Conservation (phyloP, 305 asterid species). For the Fraxinus sp. region DNA sequence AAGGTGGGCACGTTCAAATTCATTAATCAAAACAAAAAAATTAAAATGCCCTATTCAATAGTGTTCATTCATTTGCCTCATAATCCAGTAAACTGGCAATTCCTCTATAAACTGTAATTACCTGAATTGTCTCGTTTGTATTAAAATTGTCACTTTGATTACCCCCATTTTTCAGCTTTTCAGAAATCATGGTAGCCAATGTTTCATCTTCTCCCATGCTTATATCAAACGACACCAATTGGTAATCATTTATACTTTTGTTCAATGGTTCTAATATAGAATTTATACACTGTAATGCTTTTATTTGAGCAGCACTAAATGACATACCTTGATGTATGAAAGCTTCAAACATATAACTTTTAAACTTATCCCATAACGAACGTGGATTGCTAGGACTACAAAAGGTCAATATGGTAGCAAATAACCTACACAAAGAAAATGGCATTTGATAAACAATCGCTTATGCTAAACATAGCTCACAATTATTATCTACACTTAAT, state of each 20-base stretch:
- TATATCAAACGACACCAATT: neutral
- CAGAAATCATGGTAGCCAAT: neutral
- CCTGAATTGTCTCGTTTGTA: too few relatives aligned
- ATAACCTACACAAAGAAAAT: neutral
- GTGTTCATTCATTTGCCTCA: too few relatives aligned
- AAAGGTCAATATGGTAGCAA: neutral
- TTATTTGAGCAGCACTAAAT: neutral
- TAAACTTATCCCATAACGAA: too few relatives aligned
- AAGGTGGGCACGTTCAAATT: too few relatives aligned
- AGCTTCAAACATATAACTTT: neutral
- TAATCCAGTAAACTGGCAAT: too few relatives aligned
- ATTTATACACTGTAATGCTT: neutral
- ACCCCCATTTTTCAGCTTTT: neutral
- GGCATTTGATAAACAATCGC: neutral
- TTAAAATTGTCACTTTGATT: too few relatives aligned
- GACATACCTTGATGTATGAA: neutral
- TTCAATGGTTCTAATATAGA: neutral
- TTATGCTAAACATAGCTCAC: too few relatives aligned
- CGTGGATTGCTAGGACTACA: neutral
- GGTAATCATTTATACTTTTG: neutral
- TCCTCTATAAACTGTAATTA: too few relatives aligned
- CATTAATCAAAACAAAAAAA: too few relatives aligned
- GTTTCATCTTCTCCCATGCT: neutral
- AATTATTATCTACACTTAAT: too few relatives aligned
- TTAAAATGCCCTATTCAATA: too few relatives aligned